Base-by-base conservation (phyloP, 2,329 filamentous ascomycete species). In the Coniosporium tulheliwenetii region DNA sequence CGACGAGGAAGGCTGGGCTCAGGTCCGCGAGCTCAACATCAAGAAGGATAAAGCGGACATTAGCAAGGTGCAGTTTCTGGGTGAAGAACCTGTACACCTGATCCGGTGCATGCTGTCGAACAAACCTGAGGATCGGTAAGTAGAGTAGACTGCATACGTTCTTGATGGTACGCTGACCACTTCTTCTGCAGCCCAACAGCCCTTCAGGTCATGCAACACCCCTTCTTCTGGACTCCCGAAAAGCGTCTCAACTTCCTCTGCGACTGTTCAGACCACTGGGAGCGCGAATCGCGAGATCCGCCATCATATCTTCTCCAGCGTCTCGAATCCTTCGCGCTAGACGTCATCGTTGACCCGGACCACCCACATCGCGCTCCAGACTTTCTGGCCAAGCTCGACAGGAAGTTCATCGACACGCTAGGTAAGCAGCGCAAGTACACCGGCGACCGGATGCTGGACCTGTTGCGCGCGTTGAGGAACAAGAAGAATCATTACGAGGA, bases 401-500 rank as follows among this genome's bases (percentile, higher is more conserved):
- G 77, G 41, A 77, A 81, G 30, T 96, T 96, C 57, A 79, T 93
- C 45, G 85, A 93, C 33, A 89, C 81, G 2, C 70, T 96, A 5
- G 87, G 86, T 43, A 94, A 93, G 63, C 89, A 96, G 62, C 76
- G 89, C 53, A 95, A 94, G 61, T 98, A 98, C 61, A 91, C 82
- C 0, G 87, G 87, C 0, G 73, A 75, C 1, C 75, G 77, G 37
- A 73, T 98, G 55, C 64, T 98, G 41, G 91, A 98, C 60, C 69
- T 98, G 15, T 65, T 98, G 14, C 75, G 91, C 1, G 91, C 89
- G 1, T 66, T 98, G 42, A 72, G 91, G 16, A 98, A 98, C 63
- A 98, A 98, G 73, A 84, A 83, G 52, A 94, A 96, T 48, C 91
- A 98, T 56, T 98, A 95, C 57, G 87, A 94, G 54, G 91, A 98